Evolutionary conservation across 1,284 basidiomycete species (phyloP).

Genomic region (Leccinum glutinopallens): DNA sequence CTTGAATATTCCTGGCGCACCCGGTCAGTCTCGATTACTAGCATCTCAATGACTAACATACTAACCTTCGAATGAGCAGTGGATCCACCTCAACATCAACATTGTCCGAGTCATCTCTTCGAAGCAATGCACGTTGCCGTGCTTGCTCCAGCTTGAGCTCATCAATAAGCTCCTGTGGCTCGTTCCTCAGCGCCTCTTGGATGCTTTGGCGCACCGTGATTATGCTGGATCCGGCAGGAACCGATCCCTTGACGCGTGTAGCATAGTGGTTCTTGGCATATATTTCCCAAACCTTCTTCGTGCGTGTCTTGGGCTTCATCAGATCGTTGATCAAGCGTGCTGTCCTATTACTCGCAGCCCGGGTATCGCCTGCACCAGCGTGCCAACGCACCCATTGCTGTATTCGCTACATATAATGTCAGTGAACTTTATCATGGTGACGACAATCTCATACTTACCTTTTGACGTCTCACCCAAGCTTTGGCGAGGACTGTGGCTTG

Average conservation of each 20-base stretch:
- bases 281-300: conserved; percentile 1
- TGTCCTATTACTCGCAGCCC: not conserved
- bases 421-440: not conserved
- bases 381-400: conserved; percentile 7
- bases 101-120: not conserved
- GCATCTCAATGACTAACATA: not conserved
- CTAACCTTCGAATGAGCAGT: not conserved
- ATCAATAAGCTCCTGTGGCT: not conserved
- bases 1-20: conserved; percentile 1
- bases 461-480: not conserved
- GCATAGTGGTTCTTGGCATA: conserved; percentile 3
- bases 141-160: conserved; percentile 3
- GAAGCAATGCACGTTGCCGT: not conserved
- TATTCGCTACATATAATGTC: not conserved
- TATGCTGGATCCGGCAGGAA: conserved; percentile 1
- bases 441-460: not conserved
- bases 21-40: not conserved
- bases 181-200: not conserved
- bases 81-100: not conserved
- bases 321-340: not conserved
- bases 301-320: not conserved
- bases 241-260: not conserved
- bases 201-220: not conserved
- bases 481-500: not conserved
- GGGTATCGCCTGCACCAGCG: not conserved